These are phyloP conservation scores for Gentiana macrophylla DNA, from an alignment of 257 asterid species.

Conservation along the genomic window DNA sequence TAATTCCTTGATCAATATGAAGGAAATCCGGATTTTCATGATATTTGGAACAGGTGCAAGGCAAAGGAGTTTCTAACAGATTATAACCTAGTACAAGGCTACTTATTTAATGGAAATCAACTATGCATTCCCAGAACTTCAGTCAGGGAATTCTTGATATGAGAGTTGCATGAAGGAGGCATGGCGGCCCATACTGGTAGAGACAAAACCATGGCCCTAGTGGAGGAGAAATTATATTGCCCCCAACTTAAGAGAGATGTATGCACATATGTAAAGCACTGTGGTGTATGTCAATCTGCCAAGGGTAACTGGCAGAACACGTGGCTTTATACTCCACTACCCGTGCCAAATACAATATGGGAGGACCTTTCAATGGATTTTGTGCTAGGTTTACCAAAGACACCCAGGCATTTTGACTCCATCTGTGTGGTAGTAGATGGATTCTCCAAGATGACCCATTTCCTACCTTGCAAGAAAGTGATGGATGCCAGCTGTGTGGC, in stretches of 20 bases:
- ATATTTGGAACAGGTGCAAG: neutral
- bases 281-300: neutral
- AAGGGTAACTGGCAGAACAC: neutral
- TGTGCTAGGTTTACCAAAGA: neutral
- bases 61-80: neutral
- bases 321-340: neutral
- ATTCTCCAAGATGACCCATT: neutral
- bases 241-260: too few relatives aligned
- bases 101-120: neutral
- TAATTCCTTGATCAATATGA: neutral
- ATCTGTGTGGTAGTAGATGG: too few relatives aligned
- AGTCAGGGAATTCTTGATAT: neutral
- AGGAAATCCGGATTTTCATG: neutral
- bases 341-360: neutral
- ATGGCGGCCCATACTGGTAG: neutral
- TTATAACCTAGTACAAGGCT: neutral
- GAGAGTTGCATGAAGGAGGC: constrained; percentile 1
- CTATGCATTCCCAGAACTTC: neutral
- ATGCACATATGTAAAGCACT: too few relatives aligned
- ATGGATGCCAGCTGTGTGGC: neutral
- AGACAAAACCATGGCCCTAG: neutral
- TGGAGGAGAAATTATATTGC: neutral
- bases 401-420: too few relatives aligned
- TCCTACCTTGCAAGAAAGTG: neutral
- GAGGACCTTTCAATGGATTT: neutral